Conservation (phyloP, 768 basidiomycete genomes). For the Chalciporus chontae region DNA sequence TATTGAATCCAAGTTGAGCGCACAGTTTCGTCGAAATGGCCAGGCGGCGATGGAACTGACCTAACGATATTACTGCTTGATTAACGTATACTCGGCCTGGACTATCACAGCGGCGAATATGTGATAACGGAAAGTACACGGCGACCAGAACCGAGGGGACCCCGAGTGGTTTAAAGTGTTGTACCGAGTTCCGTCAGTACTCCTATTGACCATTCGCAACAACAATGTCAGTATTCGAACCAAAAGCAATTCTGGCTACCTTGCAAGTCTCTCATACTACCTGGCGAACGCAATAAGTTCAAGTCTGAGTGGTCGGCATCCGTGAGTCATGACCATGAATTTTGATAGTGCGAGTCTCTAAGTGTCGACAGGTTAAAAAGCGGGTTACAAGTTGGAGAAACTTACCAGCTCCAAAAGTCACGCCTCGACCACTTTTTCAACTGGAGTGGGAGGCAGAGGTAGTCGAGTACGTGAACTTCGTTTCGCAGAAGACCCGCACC, state of each 20-base stretch:
- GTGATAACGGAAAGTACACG: too few species aligned
- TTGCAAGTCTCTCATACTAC: background rate
- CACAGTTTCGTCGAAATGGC: too few species aligned
- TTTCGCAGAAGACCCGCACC: constrained; percentile 5
- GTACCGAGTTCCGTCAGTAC: too few species aligned
- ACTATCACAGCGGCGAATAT: too few species aligned
- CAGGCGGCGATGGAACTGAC: too few species aligned
- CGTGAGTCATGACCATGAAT: background rate
- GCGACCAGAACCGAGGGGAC: too few species aligned
- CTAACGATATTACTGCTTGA: too few species aligned
- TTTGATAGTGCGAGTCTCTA: background rate
- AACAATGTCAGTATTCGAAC: constrained; percentile 12
- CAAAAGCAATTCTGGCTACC: background rate
- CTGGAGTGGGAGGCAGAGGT: constrained; percentile 21
- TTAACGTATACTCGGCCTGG: too few species aligned
- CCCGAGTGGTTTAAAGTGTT: too few species aligned
- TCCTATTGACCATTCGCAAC: too few species aligned
- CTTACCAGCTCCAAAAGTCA: background rate
- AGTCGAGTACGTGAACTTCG: constrained; percentile 19
- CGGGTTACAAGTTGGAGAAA: background rate
- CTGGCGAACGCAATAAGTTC: background rate
- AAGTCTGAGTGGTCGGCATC: constrained; percentile 1
- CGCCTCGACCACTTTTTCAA: constrained; percentile 6
- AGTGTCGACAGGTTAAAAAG: background rate
- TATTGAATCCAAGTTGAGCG: too few species aligned